Conservation (phyloP, 805 yeast species). For the Teunomyces gatunensis region DNA sequence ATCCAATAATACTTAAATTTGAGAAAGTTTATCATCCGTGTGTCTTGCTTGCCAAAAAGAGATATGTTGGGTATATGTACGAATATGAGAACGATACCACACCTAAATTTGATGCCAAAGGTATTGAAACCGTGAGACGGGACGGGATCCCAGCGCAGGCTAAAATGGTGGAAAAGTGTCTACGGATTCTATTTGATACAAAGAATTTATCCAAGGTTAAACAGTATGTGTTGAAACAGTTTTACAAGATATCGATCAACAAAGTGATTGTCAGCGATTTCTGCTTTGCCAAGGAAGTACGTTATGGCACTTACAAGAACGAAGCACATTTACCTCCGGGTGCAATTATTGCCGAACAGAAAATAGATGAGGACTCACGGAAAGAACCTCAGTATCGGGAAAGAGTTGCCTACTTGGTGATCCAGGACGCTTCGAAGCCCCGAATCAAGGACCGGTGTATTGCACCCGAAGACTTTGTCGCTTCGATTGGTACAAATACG, state of each 20-base stretch:
- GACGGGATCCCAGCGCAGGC: conserved; percentile 95
- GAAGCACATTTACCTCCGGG: conserved; percentile 83
- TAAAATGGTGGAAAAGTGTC: conserved; percentile 68
- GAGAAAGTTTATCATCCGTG: conserved; percentile 93
- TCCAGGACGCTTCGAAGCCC: conserved; percentile 52
- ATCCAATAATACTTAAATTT: conserved; percentile 79
- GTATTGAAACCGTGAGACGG: conserved; percentile 90
- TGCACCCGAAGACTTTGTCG: conserved; percentile 72
- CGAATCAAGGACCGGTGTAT: conserved; percentile 74
- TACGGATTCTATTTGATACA: conserved; percentile 70
- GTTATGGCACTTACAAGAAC: conserved; percentile 77
- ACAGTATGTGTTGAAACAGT: conserved; percentile 60
- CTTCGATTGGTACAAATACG: conserved; percentile 23
- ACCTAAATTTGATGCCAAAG: conserved; percentile 90
- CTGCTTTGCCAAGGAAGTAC: conserved; percentile 88
- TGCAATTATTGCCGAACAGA: conserved; percentile 71
- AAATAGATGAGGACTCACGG: conserved; percentile 61
- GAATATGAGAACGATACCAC: conserved; percentile 52
- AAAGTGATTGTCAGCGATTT: conserved; percentile 74
- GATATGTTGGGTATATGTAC: conserved; percentile 86
- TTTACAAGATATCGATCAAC: conserved; percentile 61
- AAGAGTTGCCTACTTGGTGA: conserved; percentile 82
- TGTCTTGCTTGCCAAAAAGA: conserved; percentile 75
- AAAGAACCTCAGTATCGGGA: conserved; percentile 86
- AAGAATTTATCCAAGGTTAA: conserved; percentile 70